These are phyloP conservation scores for Pseudogymnoascus sp. DNA, from an alignment of 2,329 filamentous ascomycete species.

Conservation along the genomic window DNA sequence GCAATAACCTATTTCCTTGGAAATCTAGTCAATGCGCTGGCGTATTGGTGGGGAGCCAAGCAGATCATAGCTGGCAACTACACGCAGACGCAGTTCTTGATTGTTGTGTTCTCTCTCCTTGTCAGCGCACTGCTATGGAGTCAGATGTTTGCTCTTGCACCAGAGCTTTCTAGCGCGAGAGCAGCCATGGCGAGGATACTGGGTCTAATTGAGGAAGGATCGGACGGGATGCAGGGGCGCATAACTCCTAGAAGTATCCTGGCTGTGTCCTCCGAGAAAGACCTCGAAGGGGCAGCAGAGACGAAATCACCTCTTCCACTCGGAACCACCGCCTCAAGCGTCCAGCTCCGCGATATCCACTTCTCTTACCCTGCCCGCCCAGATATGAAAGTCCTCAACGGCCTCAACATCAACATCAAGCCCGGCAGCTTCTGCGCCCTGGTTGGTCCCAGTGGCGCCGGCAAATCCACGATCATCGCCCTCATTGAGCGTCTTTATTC, in stretches of 20 bases:
- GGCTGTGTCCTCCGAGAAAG: constrained; percentile 18
- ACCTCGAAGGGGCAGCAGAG: constrained; percentile 35
- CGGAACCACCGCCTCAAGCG: constrained; percentile 34
- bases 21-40: constrained; percentile 64
- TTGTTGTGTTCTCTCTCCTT: constrained; percentile 62
- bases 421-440: constrained; percentile 56
- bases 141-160: constrained; percentile 66
- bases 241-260: constrained; percentile 3
- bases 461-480: constrained; percentile 59
- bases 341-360: constrained; percentile 49
- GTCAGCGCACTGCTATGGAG: constrained; percentile 67
- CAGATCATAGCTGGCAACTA: constrained; percentile 60
- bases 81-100: constrained; percentile 60
- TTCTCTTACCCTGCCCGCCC: constrained; percentile 62
- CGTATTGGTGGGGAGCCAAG: constrained; percentile 73
- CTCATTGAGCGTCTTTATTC: constrained; percentile 45
- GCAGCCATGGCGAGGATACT: constrained; percentile 53
- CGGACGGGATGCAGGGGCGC: constrained; percentile 21
- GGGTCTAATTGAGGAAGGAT: constrained; percentile 41
- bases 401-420: constrained; percentile 48
- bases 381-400: constrained; percentile 47
- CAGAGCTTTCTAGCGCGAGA: constrained; percentile 60
- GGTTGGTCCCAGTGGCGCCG: constrained; percentile 58
- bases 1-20: constrained; percentile 52
- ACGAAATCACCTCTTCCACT: constrained; percentile 11